These are phyloP conservation scores for Cudoniella acicularis DNA, from an alignment of 495 filamentous ascomycete species.

Conservation along the genomic window DNA sequence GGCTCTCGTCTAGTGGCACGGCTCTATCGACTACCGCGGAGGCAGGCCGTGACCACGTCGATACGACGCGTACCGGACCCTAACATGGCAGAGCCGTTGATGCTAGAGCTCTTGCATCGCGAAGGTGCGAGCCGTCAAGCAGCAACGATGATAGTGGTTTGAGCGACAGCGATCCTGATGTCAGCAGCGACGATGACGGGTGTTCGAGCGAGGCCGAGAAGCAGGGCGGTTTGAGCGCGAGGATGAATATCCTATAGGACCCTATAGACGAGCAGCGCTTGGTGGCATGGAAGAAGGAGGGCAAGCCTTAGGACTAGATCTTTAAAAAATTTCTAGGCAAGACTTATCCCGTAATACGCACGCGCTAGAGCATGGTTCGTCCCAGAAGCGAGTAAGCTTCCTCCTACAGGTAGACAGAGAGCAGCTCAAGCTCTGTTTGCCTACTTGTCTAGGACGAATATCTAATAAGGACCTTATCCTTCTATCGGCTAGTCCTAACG, in stretches of 20 bases:
- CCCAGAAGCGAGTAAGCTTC: too few relatives aligned
- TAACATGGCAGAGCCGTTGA: conserved; percentile 11
- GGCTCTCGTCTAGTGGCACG: conserved; percentile 12
- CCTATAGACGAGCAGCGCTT: not conserved
- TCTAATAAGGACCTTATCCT: not conserved
- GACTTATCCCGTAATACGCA: too few relatives aligned
- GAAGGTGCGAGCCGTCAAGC: conserved; percentile 8
- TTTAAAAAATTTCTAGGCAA: not conserved
- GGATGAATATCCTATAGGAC: conserved; percentile 5
- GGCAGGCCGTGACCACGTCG: conserved; percentile 9
- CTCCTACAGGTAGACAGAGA: too few relatives aligned
- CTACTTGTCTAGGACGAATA: not conserved
- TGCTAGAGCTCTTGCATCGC: not conserved
- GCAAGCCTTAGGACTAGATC: conserved; percentile 1
- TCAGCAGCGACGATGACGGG: conserved; percentile 6
- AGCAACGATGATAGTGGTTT: conserved; percentile 9
- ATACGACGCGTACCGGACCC: conserved; percentile 5
- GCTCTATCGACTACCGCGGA: conserved; percentile 10
- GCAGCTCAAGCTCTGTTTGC: too few relatives aligned
- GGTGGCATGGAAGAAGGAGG: not conserved
- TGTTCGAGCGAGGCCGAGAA: conserved; percentile 8
- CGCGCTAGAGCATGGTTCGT: too few relatives aligned
- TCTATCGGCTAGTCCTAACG: not conserved
- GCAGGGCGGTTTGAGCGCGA: conserved; percentile 2
- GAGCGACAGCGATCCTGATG: conserved; percentile 12